Percentiles rank a stretch among this genome's conserved stretches.
Conservation (phyloP, 1,284 basidiomycete species). For the Ustilago hordei region DNA sequence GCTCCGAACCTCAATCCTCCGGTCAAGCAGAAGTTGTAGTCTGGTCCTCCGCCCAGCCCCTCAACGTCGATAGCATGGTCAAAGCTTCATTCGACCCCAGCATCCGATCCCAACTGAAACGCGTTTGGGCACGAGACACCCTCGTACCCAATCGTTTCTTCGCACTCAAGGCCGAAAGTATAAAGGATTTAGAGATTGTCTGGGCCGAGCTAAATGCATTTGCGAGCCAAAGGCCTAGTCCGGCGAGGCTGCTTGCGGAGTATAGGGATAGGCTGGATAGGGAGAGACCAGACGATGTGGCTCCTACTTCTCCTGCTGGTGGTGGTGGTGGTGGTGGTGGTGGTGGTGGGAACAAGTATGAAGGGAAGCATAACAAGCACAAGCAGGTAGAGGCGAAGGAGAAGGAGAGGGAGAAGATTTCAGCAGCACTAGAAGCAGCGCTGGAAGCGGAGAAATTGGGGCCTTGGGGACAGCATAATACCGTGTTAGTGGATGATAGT, state of each 20-base stretch:
- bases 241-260: conserved; percentile 35
- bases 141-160: conserved; percentile 71
- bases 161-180: conserved; percentile 53
- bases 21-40: conserved; percentile 84
- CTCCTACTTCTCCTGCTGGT: conserved; percentile 1
- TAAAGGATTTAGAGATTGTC: conserved; percentile 81
- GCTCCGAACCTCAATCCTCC: conserved; percentile 6
- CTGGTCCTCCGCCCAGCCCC: conserved; percentile 86
- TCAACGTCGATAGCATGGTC: conserved; percentile 77
- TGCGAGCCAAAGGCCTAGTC: conserved; percentile 2
- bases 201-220: conserved; percentile 74
- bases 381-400: conserved; percentile 5
- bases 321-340: background rate
- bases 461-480: conserved; percentile 77
- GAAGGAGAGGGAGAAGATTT: background rate
- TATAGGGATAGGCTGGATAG: conserved; percentile 31
- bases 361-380: conserved; percentile 6
- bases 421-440: conserved; percentile 6
- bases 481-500: conserved; percentile 84
- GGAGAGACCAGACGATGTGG: conserved; percentile 20
- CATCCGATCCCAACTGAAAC: conserved; percentile 72
- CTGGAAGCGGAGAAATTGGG: conserved; percentile 12
- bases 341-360: conserved; percentile 9
- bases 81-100: conserved; percentile 54
- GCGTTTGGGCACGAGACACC: conserved; percentile 83